A percentile compares a stretch with the other conserved stretches of the same genome.
Conservation (phyloP, 2,329 filamentous ascomycete species). For the Ophiostoma perfectum region DNA sequence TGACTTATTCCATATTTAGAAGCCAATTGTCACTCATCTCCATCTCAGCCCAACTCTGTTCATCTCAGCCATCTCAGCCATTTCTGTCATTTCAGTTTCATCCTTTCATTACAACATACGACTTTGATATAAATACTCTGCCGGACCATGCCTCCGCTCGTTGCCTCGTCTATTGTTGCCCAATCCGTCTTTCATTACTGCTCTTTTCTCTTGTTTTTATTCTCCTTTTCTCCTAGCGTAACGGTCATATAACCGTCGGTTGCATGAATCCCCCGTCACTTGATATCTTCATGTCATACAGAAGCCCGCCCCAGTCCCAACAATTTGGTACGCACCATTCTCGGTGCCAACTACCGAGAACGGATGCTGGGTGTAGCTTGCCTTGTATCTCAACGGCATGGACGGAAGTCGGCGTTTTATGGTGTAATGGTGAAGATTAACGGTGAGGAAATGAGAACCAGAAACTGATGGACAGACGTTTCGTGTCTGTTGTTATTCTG, state of each 20-base stretch:
- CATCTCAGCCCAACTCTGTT: background rate
- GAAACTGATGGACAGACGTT: too few species aligned
- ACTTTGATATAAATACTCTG: slow-evolving; percentile 1
- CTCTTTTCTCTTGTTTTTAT: background rate
- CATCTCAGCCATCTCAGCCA: background rate
- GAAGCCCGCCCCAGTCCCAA: background rate
- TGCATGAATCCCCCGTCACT: background rate
- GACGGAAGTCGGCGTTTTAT: too few species aligned
- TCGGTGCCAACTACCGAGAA: background rate
- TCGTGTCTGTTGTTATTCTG: too few species aligned
- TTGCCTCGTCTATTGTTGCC: slow-evolving; percentile 1
- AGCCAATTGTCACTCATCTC: background rate
- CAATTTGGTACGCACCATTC: background rate
- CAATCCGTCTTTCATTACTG: background rate
- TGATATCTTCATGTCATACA: background rate
- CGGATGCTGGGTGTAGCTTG: too few species aligned
- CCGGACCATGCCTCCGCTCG: background rate
- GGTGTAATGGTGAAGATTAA: too few species aligned
- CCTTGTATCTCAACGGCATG: too few species aligned
- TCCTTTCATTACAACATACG: background rate
- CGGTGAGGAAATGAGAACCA: too few species aligned
- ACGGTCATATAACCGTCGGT: background rate
- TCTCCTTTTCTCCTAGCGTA: background rate
- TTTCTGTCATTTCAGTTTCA: background rate
- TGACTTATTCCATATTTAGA: too few species aligned